Evolutionary conservation across 129 eudicot genomes (phyloP).

Genomic region (Apium graveolens): DNA sequence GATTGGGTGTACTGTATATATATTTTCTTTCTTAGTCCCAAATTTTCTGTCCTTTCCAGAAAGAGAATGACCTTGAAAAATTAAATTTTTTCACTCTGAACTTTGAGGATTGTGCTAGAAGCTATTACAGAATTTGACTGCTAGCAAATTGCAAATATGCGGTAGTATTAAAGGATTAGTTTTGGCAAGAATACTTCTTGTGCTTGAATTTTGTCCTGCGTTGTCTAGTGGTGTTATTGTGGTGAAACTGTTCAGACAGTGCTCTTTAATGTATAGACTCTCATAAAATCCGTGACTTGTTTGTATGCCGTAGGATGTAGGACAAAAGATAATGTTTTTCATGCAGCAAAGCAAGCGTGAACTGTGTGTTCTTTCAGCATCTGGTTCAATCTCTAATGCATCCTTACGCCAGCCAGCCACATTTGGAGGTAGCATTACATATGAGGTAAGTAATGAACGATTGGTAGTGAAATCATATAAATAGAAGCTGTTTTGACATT

Average conservation of each 20-base stretch:
- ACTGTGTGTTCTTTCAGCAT: conserved; percentile 74
- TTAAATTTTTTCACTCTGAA: neutral
- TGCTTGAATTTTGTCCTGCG: conserved; percentile 2
- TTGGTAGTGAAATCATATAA: neutral
- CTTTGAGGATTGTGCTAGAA: neutral
- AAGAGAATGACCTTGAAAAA: neutral
- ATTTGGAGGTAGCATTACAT: conserved; percentile 60
- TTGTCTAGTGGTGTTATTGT: neutral
- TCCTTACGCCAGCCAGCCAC: conserved; percentile 70
- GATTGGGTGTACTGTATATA: neutral
- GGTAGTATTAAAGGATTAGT: neutral
- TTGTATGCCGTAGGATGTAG: conserved; percentile 37
- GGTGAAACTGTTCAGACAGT: neutral
- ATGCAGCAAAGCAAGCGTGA: conserved; percentile 71
- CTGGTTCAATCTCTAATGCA: conserved; percentile 71
- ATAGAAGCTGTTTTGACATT: neutral
- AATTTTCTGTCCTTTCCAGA: neutral
- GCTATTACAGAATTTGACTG: neutral
- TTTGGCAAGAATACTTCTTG: neutral
- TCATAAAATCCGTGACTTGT: neutral
- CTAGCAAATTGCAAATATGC: neutral
- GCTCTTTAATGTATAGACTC: neutral
- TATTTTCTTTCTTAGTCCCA: neutral
- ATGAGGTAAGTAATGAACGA: conserved; percentile 39
- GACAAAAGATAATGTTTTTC: conserved; percentile 61